Base-by-base conservation (phyloP, 352 stramenopile genomes). In the Phytopythium chamaehyphon region DNA sequence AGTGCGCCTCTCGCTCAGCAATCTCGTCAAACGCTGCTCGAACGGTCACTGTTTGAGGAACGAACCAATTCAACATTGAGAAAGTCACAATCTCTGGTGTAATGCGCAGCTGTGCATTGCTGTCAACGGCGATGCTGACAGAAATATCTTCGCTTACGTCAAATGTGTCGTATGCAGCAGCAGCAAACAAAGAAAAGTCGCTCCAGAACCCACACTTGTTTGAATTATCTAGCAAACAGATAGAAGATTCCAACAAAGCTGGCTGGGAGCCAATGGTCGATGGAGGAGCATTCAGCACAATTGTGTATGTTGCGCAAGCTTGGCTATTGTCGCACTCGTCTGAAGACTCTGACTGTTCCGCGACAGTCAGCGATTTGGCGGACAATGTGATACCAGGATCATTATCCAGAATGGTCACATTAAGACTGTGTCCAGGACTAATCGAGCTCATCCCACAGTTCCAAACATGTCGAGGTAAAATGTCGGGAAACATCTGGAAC, bases 361-460 rank as follows among this genome's bases (percentile, higher is more conserved):
- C 39, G 8, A 92, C 64, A 16, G 59, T 43, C 9, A 92, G 44
- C 3, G 36, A 35, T 10, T 49, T 6, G 5, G 44, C 66, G 2
- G 81, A 90, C 2, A 90, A 44, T 6, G 81, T 92, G 11, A 92
- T 57, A 3, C 78, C 78, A 7, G 78, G 65, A 19, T 92, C 81
- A 38, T 92, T 92, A 42, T 92, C 81, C 78, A 79, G 86, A n/a
- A 90, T 62, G 23, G 60, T 92, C 24, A 90, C 69, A 26, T 74
- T 62, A 24, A 90, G 63, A 15, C 43, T 71, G 45, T 48, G 77
- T 7, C 33, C 49, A 4, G 69, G 63, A 18, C 64, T 55, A 45
- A 88, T 86, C 3, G 46, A 62, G 0, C 59, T 63, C 54, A 76
- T 69, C 0, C 78, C 81, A 19, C 81, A 92, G 33, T 88, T 87